These are phyloP conservation scores for Phytophthora tentaculata DNA, from an alignment of 352 stramenopile genomes.

Conservation along the genomic window DNA sequence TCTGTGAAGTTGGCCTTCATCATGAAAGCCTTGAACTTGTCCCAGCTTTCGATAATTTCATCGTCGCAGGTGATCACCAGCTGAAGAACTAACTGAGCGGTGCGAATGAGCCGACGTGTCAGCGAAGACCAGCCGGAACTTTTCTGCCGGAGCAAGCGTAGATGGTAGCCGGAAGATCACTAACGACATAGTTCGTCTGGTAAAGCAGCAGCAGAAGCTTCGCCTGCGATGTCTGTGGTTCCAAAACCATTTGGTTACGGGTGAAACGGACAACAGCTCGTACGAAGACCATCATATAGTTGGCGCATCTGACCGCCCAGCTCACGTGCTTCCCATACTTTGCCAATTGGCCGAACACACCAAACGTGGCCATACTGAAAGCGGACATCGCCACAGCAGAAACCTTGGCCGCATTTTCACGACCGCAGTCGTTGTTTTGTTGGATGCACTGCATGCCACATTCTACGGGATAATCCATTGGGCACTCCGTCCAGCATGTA, in stretches of 20 bases:
- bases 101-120: slow-evolving; percentile 26
- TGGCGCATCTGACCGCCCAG: slow-evolving; percentile 48
- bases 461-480: slow-evolving; percentile 60
- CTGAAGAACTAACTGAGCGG: slow-evolving; percentile 33
- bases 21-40: slow-evolving; percentile 45
- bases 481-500: slow-evolving; percentile 60
- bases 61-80: slow-evolving; percentile 40
- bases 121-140: slow-evolving; percentile 19
- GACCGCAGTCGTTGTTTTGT: slow-evolving; percentile 58
- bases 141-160: slow-evolving; percentile 47
- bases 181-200: slow-evolving; percentile 61
- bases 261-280: slow-evolving; percentile 35
- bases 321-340: slow-evolving; percentile 42
- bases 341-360: slow-evolving; percentile 45
- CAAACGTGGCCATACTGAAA: slow-evolving; percentile 40
- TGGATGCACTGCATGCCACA: slow-evolving; percentile 67
- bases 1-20: slow-evolving; percentile 30
- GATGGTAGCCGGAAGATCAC: slow-evolving; percentile 56
- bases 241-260: slow-evolving; percentile 28
- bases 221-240: slow-evolving; percentile 51
- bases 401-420: slow-evolving; percentile 40
- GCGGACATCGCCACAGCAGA: slow-evolving; percentile 37
- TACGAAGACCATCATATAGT: slow-evolving; percentile 35
- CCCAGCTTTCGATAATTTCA: slow-evolving; percentile 27
- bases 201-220: slow-evolving; percentile 55